Conservation (phyloP, 2,329 filamentous ascomycete species). For the Nemania bipapillata region DNA sequence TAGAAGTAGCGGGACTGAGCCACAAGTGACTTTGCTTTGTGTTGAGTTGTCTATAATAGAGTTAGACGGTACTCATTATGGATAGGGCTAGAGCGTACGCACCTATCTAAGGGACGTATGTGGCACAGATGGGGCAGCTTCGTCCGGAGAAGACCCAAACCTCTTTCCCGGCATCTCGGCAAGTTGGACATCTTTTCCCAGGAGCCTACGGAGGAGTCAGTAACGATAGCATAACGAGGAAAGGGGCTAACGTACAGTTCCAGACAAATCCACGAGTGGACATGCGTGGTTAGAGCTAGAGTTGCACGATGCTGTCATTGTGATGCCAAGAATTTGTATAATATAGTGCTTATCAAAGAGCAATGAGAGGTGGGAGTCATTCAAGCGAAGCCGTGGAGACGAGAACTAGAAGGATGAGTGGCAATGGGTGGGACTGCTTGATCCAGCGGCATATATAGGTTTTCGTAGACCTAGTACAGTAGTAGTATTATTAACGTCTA, state of each 20-base stretch:
- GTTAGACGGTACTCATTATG: background rate
- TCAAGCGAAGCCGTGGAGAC: background rate
- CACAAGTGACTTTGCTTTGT: background rate
- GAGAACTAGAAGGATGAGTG: background rate
- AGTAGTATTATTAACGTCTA: too few species aligned
- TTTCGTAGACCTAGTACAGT: background rate
- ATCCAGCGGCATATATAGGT: slow-evolving; percentile 21
- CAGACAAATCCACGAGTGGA: slow-evolving; percentile 37
- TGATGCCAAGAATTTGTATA: slow-evolving; percentile 4
- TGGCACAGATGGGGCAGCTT: slow-evolving; percentile 43
- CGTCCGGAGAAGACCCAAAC: slow-evolving; percentile 43
- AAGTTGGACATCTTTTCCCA: slow-evolving; percentile 43
- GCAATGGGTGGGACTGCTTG: background rate
- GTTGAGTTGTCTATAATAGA: too few species aligned
- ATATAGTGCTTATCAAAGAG: background rate
- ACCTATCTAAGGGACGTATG: slow-evolving; percentile 39
- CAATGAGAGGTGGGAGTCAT: background rate
- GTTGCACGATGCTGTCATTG: slow-evolving; percentile 34
- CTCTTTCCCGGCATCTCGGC: slow-evolving; percentile 35
- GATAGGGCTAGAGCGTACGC: background rate
- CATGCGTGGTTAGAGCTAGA: slow-evolving; percentile 14
- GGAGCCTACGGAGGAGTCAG: slow-evolving; percentile 39
- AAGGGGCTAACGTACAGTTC: slow-evolving; percentile 27
- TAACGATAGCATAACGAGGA: background rate
- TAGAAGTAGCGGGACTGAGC: background rate